Evolutionary conservation across 768 basidiomycete species (phyloP).

Genomic region (Tylopilus intermedius): DNA sequence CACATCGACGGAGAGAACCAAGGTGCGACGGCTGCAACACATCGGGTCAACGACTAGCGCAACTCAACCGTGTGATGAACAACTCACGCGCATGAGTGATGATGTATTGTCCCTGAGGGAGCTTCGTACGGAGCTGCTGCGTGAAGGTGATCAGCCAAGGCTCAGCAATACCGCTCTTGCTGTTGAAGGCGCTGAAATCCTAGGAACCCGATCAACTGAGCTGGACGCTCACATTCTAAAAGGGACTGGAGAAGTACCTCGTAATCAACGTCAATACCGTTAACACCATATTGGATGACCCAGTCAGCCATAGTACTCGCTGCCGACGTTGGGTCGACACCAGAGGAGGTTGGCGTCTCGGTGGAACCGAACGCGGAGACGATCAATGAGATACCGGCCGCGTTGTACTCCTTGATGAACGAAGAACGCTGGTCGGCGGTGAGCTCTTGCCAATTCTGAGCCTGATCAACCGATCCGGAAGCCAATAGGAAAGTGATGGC

Average conservation of each 20-base stretch:
- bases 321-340: slow-evolving; percentile 33
- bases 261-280: slow-evolving; percentile 54
- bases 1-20: slow-evolving; percentile 21
- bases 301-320: slow-evolving; percentile 43
- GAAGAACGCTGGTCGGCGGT: slow-evolving; percentile 35
- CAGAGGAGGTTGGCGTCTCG: slow-evolving; percentile 38
- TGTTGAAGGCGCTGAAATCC: slow-evolving; percentile 32
- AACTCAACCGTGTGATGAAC: not conserved
- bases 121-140: slow-evolving; percentile 26
- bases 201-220: not conserved
- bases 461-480: slow-evolving; percentile 42
- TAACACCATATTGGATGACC: slow-evolving; percentile 43
- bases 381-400: slow-evolving; percentile 56
- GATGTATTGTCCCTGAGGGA: slow-evolving; percentile 32
- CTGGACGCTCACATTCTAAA: not conserved
- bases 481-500: slow-evolving; percentile 40
- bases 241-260: slow-evolving; percentile 26
- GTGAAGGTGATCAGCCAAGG: slow-evolving; percentile 33
- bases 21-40: slow-evolving; percentile 13
- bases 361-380: slow-evolving; percentile 51
- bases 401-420: slow-evolving; percentile 44
- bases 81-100: slow-evolving; percentile 34
- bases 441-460: slow-evolving; percentile 41
- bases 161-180: slow-evolving; percentile 35
- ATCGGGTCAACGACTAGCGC: not conserved